Base-by-base conservation (phyloP, 148 eudicot genomes). In the Persicaria maculosa region DNA sequence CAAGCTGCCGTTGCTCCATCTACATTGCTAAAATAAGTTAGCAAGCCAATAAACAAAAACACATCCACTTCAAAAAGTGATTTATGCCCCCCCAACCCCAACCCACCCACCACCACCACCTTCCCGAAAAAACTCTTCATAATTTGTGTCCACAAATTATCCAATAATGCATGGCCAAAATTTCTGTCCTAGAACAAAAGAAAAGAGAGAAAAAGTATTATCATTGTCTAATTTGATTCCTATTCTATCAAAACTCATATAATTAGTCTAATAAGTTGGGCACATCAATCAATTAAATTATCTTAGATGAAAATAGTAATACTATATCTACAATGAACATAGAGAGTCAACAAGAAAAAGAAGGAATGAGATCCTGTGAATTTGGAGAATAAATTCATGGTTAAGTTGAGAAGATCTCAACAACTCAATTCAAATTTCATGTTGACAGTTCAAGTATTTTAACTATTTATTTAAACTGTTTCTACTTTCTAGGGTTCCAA, bases 1-100 rank as follows among this genome's bases (percentile, higher is more conserved):
- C 86, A 90, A 82, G 74, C 83, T 88, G 84, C 91, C 85, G 74
- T 77, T 92, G 84, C 97, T 95, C 99, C 99, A 95, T 78, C 97
- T 95, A 85, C 68, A 81, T 50, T 74, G 84, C 70, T 14, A 15
- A 65, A 43, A 43, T 20, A 65, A 40, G 47, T 65, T 65, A 65
- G 47, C 40, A 36, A 40, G 4, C 47, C 46, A 40, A 65, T 31
- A 31, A 31, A 31, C 2, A 31, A 15, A 65, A 40, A 65, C 46
- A 15, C 2, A 2, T 6, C 2, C n/a, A 40, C 40, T 20, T 64
- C 46, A 64, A 31, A 9, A 58, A 31, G 69, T 36, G 4, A 17
- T 7, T 58, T 58, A 31, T 0, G 36, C 36, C 36, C 36, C 36
- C 36, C 36, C 36, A 1, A 1, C 36, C 36, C 36, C 36, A 1